A percentile compares a stretch with the other conserved stretches of the same genome.
Evolutionary conservation across 306 rosid species (phyloP).

Genomic region (Castanospermum australe): DNA sequence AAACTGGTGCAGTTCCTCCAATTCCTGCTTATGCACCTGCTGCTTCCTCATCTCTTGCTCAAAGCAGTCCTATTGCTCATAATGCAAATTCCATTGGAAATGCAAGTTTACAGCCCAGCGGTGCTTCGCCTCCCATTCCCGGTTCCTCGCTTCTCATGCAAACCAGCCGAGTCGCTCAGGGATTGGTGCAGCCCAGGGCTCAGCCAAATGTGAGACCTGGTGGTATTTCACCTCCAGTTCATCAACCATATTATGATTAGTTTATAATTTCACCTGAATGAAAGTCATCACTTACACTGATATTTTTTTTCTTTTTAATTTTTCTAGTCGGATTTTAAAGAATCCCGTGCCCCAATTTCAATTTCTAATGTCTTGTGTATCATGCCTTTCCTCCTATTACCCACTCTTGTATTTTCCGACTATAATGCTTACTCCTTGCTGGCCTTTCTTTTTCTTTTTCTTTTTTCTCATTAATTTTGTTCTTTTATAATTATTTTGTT

Average conservation of each 20-base stretch:
- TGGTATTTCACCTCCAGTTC: slow-evolving; percentile 37
- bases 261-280: slow-evolving; percentile 20
- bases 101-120: slow-evolving; percentile 39
- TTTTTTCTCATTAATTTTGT: neutral
- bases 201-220: slow-evolving; percentile 36
- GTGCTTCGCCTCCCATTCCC: slow-evolving; percentile 44
- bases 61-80: slow-evolving; percentile 39
- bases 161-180: slow-evolving; percentile 4
- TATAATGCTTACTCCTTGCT: neutral
- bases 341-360: neutral
- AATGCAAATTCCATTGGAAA: slow-evolving; percentile 43
- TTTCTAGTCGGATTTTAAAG: slow-evolving; percentile 12
- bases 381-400: neutral
- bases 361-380: neutral
- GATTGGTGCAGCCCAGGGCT: slow-evolving; percentile 27
- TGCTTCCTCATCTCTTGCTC: slow-evolving; percentile 53
- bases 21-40: slow-evolving; percentile 52
- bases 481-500: too few species aligned
- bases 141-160: slow-evolving; percentile 39
- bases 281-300: slow-evolving; percentile 11
- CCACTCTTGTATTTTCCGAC: slow-evolving; percentile 4
- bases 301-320: neutral
- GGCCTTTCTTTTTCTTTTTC: neutral
- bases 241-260: slow-evolving; percentile 37
- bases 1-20: slow-evolving; percentile 45